A percentile compares a stretch with the other conserved stretches of the same genome.
These are phyloP conservation scores for Capsicum rhomboideum DNA, from an alignment of 257 asterid genomes.

Conservation along the genomic window DNA sequence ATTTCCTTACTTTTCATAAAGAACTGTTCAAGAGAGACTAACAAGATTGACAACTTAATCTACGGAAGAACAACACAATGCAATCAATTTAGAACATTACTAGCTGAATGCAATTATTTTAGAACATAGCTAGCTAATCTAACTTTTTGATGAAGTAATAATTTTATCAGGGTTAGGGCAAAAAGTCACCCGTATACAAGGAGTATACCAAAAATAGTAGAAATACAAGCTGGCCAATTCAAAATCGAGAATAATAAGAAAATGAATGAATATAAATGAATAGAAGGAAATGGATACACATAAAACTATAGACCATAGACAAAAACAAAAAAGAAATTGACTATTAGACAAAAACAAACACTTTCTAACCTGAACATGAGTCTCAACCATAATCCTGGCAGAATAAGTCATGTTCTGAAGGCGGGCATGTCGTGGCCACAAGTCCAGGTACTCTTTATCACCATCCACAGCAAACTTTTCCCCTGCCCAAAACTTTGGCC, in stretches of 20 bases:
- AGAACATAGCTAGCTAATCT: neutral
- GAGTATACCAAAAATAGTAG: neutral
- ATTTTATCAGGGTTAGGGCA: neutral
- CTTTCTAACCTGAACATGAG: constrained; percentile 49
- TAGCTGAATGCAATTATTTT: neutral
- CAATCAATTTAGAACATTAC: neutral
- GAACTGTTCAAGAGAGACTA: neutral
- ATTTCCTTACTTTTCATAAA: neutral
- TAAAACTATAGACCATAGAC: neutral
- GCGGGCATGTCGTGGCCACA: constrained; percentile 85
- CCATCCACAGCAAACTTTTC: constrained; percentile 52
- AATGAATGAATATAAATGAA: neutral
- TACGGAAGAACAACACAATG: neutral
- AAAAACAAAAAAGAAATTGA: neutral
- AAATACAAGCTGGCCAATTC: neutral
- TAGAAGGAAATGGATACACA: neutral
- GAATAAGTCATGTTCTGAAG: constrained; percentile 91
- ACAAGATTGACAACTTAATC: neutral
- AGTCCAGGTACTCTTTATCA: constrained; percentile 30
- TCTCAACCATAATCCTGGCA: constrained; percentile 55
- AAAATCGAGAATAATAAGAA: neutral
- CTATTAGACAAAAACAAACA: neutral
- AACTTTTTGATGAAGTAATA: neutral
- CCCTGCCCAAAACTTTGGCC: constrained; percentile 52
- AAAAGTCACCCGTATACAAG: neutral